Evolutionary conservation across 169 alveolate genomes (phyloP).

Genomic region (Plasmodium malariae): DNA sequence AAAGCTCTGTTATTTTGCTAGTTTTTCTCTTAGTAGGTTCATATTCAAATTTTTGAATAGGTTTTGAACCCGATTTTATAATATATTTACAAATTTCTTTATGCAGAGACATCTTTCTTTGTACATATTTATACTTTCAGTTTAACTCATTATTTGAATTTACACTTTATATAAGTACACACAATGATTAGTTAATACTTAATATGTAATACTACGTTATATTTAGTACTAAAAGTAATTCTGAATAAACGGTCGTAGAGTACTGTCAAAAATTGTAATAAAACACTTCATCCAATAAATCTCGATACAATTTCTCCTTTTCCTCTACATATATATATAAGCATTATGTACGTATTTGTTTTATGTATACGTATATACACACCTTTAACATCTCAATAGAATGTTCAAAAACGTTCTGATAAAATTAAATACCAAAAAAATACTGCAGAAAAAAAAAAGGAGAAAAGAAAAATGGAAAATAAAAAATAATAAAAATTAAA

Average conservation of each 20-base stretch:
- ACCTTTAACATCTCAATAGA: not conserved
- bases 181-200: no score
- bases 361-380: not conserved
- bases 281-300: no score
- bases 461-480: no score
- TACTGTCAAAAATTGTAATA: no score
- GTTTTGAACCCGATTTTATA: constrained; percentile 33
- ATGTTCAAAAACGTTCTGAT: not conserved
- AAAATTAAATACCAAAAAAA: not conserved
- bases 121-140: not conserved
- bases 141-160: constrained; percentile 31
- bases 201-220: no score
- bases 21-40: constrained; percentile 52
- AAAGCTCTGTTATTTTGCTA: constrained; percentile 50
- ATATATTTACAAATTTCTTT: constrained; percentile 74
- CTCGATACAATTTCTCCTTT: no score
- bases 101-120: constrained; percentile 64
- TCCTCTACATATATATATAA: no score
- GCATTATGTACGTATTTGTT: not conserved
- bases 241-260: no score
- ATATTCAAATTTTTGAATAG: constrained; percentile 34
- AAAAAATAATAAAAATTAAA: no score
- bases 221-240: no score
- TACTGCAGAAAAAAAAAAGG: no score
- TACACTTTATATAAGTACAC: no score